Evolutionary conservation across 2,329 filamentous ascomycete genomes (phyloP).

Genomic region (Chaetomiaceae sp.): DNA sequence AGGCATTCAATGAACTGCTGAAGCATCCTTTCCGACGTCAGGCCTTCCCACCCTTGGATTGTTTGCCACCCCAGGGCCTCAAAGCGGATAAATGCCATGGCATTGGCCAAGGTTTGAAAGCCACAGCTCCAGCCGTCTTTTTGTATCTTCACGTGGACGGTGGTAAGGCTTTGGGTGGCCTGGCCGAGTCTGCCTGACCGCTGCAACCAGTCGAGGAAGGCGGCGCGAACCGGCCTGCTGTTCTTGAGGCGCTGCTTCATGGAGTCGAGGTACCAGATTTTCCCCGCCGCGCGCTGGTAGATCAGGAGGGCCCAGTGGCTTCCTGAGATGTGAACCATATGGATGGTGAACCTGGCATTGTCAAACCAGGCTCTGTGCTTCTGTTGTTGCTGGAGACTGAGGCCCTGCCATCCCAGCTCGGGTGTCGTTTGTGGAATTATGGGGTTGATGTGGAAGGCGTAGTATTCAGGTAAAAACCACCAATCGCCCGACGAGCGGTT

Average conservation of each 20-base stretch:
- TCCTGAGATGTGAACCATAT: neutral
- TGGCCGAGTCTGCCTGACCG: neutral
- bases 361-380: neutral
- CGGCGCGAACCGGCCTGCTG: neutral
- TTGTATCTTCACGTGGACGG: neutral
- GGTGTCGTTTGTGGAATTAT: too few relatives aligned
- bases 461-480: neutral
- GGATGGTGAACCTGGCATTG: conserved; percentile 8
- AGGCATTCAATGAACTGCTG: neutral
- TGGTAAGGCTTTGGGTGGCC: fast-evolving
- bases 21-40: neutral
- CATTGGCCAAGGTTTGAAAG: conserved; percentile 14
- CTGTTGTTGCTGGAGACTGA: too few relatives aligned
- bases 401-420: too few relatives aligned
- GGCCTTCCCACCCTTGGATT: neutral
- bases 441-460: too few relatives aligned
- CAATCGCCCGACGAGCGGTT: neutral
- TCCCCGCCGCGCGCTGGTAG: neutral
- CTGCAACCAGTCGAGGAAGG: neutral
- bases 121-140: conserved; percentile 11
- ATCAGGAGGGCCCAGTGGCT: conserved; percentile 15
- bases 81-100: conserved; percentile 15
- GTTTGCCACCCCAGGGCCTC: conserved; percentile 12
- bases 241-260: neutral
- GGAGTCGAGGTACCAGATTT: conserved; percentile 9